Conservation (phyloP, 2,329 filamentous ascomycete species). For the Penicillium sp. region DNA sequence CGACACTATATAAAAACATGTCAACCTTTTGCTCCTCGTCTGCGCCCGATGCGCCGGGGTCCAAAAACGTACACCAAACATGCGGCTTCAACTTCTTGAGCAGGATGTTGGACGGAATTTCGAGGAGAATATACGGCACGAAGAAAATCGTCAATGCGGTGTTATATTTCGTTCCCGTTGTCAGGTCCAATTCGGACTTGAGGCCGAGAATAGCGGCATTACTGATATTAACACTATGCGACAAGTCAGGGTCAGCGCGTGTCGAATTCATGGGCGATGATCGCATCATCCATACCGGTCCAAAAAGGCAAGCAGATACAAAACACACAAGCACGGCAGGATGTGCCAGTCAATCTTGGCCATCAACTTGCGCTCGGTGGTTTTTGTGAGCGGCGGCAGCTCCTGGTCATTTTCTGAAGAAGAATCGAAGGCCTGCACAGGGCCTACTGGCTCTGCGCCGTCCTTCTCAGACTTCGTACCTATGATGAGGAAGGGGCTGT, state of each 20-base stretch:
- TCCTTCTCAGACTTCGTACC: conserved; percentile 18
- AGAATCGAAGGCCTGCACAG: conserved; percentile 7
- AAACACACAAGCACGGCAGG: conserved; percentile 70
- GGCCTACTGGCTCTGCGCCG: conserved; percentile 22
- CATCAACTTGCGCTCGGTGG: conserved; percentile 64
- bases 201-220: conserved; percentile 72
- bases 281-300: conserved; percentile 44
- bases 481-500: conserved; percentile 6
- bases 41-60: background rate
- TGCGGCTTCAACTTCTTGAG: conserved; percentile 68
- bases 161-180: conserved; percentile 63
- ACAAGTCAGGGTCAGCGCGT: conserved; percentile 9
- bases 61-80: conserved; percentile 58
- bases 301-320: conserved; percentile 71
- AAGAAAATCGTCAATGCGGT: conserved; percentile 80
- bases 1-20: conserved; percentile 51
- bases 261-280: background rate
- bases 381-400: conserved; percentile 36
- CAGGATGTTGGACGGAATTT: conserved; percentile 71
- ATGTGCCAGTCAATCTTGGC: conserved; percentile 70
- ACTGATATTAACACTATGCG: conserved; percentile 69
- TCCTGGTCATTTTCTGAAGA: conserved; percentile 15
- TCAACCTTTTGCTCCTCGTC: background rate
- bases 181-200: conserved; percentile 62
- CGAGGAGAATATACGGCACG: conserved; percentile 68